Evolutionary conservation across 2,329 filamentous ascomycete genomes (phyloP).

Genomic region (Penicillium brevicompactum): DNA sequence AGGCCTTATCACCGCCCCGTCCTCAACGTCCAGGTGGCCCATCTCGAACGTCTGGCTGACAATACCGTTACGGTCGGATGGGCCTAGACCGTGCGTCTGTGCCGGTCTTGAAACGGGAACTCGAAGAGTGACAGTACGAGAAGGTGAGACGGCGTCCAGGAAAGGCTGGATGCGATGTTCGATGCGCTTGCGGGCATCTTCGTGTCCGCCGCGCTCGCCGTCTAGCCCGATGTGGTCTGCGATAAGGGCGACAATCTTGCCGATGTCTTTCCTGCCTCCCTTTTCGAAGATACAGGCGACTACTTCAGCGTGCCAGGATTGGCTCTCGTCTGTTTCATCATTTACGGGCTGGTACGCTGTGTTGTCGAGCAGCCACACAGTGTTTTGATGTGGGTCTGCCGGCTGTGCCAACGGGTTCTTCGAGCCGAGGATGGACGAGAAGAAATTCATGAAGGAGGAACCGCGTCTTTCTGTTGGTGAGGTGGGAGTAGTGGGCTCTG

Average conservation of each 20-base stretch:
- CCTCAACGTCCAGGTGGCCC: slow-evolving; percentile 45
- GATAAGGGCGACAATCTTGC: slow-evolving; percentile 70
- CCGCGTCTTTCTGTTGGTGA: slow-evolving; percentile 14
- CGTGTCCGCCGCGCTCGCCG: slow-evolving; percentile 51
- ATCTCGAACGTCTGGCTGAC: slow-evolving; percentile 64
- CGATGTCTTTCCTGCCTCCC: slow-evolving; percentile 66
- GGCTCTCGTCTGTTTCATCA: slow-evolving; percentile 23
- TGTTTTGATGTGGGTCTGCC: slow-evolving; percentile 66
- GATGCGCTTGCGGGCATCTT: slow-evolving; percentile 65
- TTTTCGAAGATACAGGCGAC: slow-evolving; percentile 79
- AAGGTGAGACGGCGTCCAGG: slow-evolving; percentile 72
- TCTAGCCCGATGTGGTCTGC: slow-evolving; percentile 69
- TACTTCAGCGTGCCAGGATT: slow-evolving; percentile 77
- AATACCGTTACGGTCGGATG: slow-evolving; percentile 72
- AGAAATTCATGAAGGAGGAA: slow-evolving; percentile 22
- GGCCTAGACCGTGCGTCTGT: slow-evolving; percentile 61
- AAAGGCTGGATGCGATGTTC: slow-evolving; percentile 64
- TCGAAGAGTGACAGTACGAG: slow-evolving; percentile 66
- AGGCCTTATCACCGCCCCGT: slow-evolving; percentile 52
- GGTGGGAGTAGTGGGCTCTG: slow-evolving; percentile 1
- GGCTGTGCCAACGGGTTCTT: slow-evolving; percentile 61
- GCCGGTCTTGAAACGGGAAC: slow-evolving; percentile 55
- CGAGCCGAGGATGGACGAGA: slow-evolving; percentile 38
- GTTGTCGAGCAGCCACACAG: slow-evolving; percentile 89
- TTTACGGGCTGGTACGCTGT: slow-evolving; percentile 67